Conservation (phyloP, 164 flowering plant genomes). For the Vitis amurensis region DNA sequence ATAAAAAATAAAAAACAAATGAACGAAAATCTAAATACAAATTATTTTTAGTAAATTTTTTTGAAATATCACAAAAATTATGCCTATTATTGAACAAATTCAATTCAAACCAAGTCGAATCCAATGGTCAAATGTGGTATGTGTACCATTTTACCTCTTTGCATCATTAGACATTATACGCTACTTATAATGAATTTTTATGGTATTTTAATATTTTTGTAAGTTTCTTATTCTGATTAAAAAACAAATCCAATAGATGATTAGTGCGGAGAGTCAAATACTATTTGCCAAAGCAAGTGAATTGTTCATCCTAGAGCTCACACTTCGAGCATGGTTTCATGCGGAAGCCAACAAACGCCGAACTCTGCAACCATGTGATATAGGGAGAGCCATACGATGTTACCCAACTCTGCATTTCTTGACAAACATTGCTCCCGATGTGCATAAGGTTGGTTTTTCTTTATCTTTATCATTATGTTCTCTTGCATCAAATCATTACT, state of each 20-base stretch:
- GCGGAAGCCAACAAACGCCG: constrained; percentile 16
- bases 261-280: constrained; percentile 19
- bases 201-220: neutral
- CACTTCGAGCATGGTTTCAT: constrained; percentile 27
- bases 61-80: too few species aligned
- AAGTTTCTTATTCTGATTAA: neutral
- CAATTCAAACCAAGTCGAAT: too few species aligned
- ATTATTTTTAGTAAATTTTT: too few species aligned
- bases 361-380: constrained; percentile 21
- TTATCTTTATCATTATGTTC: too few species aligned
- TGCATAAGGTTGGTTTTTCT: neutral
- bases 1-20: too few species aligned
- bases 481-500: too few species aligned
- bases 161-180: too few species aligned
- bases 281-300: constrained; percentile 31
- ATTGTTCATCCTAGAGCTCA: constrained; percentile 25
- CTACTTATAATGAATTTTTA: too few species aligned
- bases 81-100: too few species aligned
- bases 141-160: too few species aligned
- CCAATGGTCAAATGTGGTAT: too few species aligned
- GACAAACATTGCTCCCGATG: neutral
- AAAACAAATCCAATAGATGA: constrained; percentile 9
- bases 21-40: too few species aligned
- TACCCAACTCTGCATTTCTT: constrained; percentile 13
- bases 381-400: constrained; percentile 16